Base-by-base conservation (phyloP, 2,329 filamentous ascomycete species). In the Daldinia sp. region DNA sequence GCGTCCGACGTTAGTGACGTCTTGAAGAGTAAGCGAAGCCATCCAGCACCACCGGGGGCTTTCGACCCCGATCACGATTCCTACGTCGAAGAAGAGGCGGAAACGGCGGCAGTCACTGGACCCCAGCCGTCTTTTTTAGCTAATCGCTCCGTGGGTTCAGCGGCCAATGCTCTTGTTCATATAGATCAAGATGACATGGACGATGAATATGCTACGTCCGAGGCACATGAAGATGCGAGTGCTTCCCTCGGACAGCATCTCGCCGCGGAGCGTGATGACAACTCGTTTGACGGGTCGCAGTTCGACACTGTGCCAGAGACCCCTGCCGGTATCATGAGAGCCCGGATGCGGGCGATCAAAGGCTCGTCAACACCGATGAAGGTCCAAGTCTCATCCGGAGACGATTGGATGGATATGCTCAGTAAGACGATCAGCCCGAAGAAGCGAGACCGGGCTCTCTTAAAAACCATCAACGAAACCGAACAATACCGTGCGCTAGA, bases 371-470 rank as follows among this genome's bases (percentile, higher is more conserved):
- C 87, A 30, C 89, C 89, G 26, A 78, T 86, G 26, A 88, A 85
- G 72, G 82, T 88, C 60, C 87, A 89, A 70, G 87, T 91, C 66
- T 84, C 87, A 39, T 86, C 88, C 71, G 92, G 91, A 60, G 93
- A 94, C 67, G 92, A 97, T 78, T 99, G 96, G 96, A 92, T 94
- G 73, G 92, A 96, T 74, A 94, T 98, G 83, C 86, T 99, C 71
- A 93, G 94, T 79, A 94, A 94, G 73, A 98, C 96, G 5, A 93
- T 98, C 74, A 97, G 93, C 76, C 95, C 96, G 5, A 90, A 93
- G 77, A 98, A 98, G 83, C 91, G 96, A 76, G 92, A 98, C 82
- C 92, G 95, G 66, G 91, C 90, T 30, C 84, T 96, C 37, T 85
- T 90, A 44, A 86, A 84, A 74, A 86, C 85, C 28, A 76, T 87